Conservation (phyloP, 2,329 filamentous ascomycete genomes). For the Cladophialophora chaetospira region DNA sequence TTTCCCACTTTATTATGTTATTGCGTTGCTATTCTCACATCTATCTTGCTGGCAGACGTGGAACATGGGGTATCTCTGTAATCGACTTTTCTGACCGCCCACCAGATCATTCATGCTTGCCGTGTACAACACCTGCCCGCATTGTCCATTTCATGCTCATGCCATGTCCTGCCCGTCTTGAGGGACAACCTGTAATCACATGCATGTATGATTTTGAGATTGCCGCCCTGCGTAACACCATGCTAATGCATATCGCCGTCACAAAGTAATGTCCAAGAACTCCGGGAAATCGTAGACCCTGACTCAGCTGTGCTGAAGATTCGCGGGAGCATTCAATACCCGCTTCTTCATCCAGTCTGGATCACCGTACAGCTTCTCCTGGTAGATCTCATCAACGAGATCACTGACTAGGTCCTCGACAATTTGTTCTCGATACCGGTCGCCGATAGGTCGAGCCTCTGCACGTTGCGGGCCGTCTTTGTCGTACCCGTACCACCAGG, state of each 20-base stretch:
- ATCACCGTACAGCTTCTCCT: slow-evolving; percentile 49
- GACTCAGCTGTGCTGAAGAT: slow-evolving; percentile 24
- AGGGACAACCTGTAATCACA: neutral
- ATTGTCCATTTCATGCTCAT: neutral
- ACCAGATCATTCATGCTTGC: slow-evolving; percentile 1
- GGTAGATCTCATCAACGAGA: slow-evolving; percentile 79
- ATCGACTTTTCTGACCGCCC: slow-evolving; percentile 16
- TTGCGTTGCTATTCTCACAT: slow-evolving; percentile 19
- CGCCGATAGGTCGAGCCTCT: slow-evolving; percentile 61
- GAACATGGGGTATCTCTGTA: slow-evolving; percentile 21
- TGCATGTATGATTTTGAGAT: neutral
- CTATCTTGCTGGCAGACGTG: slow-evolving; percentile 1
- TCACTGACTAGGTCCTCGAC: slow-evolving; percentile 93
- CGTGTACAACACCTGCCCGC: neutral
- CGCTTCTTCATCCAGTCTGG: slow-evolving; percentile 32
- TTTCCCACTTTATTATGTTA: slow-evolving; percentile 1
- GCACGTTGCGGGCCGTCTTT: slow-evolving; percentile 38
- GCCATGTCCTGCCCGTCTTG: slow-evolving; percentile 9
- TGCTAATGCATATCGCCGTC: neutral
- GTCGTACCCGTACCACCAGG: slow-evolving; percentile 71
- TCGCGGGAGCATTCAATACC: slow-evolving; percentile 27
- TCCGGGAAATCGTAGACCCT: neutral
- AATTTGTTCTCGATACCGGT: slow-evolving; percentile 89
- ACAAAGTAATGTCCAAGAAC: neutral
- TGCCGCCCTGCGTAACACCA: neutral